These are phyloP conservation scores for Kwoniella bestiolae DNA, from an alignment of 768 basidiomycete species.

Conservation along the genomic window DNA sequence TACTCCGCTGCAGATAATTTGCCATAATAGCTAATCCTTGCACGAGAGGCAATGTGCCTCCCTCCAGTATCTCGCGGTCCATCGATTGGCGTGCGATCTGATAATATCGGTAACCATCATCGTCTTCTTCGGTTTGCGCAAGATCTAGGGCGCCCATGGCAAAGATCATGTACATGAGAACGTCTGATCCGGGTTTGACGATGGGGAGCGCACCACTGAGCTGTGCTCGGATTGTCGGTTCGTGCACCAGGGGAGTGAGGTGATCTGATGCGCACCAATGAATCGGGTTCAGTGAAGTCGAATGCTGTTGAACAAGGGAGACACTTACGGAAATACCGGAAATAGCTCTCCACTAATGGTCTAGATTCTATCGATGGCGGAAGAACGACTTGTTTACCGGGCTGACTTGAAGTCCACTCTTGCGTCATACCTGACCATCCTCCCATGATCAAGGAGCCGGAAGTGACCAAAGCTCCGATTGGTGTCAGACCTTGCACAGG, in stretches of 20 bases:
- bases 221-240: constrained; percentile 31
- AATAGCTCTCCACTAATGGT: constrained; percentile 32
- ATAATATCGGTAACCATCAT: constrained; percentile 22
- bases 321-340: constrained; percentile 33
- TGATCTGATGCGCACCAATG: constrained; percentile 1
- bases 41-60: constrained; percentile 27
- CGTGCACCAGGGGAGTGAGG: constrained; percentile 34
- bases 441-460: not conserved
- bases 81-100: constrained; percentile 22
- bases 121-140: constrained; percentile 4
- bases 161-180: constrained; percentile 31
- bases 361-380: constrained; percentile 22
- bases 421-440: constrained; percentile 1
- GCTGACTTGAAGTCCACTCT: constrained; percentile 5
- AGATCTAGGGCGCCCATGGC: constrained; percentile 36
- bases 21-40: constrained; percentile 37
- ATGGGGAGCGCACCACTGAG: constrained; percentile 26
- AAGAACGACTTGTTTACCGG: constrained; percentile 1
- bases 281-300: not conserved
- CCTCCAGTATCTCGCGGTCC: constrained; percentile 19
- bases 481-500: not conserved
- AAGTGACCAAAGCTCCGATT: not conserved
- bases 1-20: constrained; percentile 33
- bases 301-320: not conserved
- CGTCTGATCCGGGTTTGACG: constrained; percentile 11